phyloP scores from a whole-genome alignment of 179 eudicot genomes.

The Silene coronaria region DNA sequence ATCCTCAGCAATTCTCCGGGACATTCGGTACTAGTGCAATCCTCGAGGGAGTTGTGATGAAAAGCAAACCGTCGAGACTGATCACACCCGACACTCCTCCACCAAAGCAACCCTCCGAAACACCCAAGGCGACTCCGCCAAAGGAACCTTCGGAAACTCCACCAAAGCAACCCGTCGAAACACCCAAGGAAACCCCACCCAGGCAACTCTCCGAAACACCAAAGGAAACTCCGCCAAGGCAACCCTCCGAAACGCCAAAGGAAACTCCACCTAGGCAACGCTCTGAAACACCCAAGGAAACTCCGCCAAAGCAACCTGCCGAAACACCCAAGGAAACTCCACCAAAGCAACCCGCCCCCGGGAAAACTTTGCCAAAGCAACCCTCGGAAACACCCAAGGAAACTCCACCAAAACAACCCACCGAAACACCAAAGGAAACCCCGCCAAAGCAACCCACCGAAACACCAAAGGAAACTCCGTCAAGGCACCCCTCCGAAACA shows the following conservation, averaged over 20 bases:
- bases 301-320: too few species aligned
- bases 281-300: neutral
- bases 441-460: neutral
- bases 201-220: too few species aligned
- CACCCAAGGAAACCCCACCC: neutral
- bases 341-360: neutral
- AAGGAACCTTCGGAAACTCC: neutral
- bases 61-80: conserved; percentile 17
- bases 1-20: conserved; percentile 43
- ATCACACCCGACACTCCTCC: neutral
- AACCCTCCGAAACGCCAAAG: too few species aligned
- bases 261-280: neutral
- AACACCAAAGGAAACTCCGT: neutral
- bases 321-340: neutral
- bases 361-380: neutral
- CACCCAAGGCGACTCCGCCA: neutral
- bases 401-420: neutral
- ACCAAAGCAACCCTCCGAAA: neutral
- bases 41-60: conserved; percentile 49
- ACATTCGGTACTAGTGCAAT: conserved; percentile 47
- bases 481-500: neutral
- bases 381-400: neutral
- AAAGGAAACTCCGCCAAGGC: too few species aligned
- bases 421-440: neutral
- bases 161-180: neutral